Percentiles rank a stretch among this genome's conserved stretches.
These are phyloP conservation scores for Ensete glaucum DNA, from an alignment of 176 grass and related monocot genomes.

Conservation along the genomic window DNA sequence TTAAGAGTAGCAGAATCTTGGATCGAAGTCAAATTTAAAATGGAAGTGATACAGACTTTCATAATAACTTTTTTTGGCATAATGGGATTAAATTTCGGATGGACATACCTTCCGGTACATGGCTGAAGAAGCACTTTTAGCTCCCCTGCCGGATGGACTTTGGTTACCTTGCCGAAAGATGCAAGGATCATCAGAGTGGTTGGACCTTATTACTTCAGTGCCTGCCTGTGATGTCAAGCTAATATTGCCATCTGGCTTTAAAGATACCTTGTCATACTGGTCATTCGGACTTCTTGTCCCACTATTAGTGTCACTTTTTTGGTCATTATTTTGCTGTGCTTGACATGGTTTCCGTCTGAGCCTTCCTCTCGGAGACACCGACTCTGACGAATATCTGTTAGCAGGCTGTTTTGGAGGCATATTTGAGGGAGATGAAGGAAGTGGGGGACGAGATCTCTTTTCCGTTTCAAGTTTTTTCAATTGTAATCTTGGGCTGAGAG, in stretches of 20 bases:
- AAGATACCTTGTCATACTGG: slow-evolving; percentile 46
- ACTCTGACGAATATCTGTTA: slow-evolving; percentile 50
- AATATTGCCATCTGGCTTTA: slow-evolving; percentile 48
- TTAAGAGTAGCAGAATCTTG: too few species aligned
- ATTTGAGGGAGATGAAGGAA: slow-evolving; percentile 42
- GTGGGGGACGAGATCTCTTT: slow-evolving; percentile 40
- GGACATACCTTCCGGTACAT: slow-evolving; percentile 3
- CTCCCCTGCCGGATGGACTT: slow-evolving; percentile 29
- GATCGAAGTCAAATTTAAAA: too few species aligned
- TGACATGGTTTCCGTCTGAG: slow-evolving; percentile 51
- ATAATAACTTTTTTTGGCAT: neutral
- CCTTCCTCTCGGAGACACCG: slow-evolving; percentile 62
- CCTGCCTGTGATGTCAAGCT: slow-evolving; percentile 44
- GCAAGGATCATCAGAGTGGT: slow-evolving; percentile 35
- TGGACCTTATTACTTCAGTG: slow-evolving; percentile 45
- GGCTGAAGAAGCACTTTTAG: slow-evolving; percentile 1
- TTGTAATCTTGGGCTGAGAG: slow-evolving; percentile 65
- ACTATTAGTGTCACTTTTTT: slow-evolving; percentile 35
- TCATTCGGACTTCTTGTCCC: slow-evolving; percentile 43
- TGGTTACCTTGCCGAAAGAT: slow-evolving; percentile 35
- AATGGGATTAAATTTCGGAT: neutral
- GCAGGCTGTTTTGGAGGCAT: slow-evolving; percentile 39
- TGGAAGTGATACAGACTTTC: too few species aligned
- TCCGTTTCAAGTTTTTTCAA: slow-evolving; percentile 47
- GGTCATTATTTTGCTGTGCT: slow-evolving; percentile 46